phyloP scores from a whole-genome alignment of 177 flowering plant genomes.

The Tripterygium wilfordii region DNA sequence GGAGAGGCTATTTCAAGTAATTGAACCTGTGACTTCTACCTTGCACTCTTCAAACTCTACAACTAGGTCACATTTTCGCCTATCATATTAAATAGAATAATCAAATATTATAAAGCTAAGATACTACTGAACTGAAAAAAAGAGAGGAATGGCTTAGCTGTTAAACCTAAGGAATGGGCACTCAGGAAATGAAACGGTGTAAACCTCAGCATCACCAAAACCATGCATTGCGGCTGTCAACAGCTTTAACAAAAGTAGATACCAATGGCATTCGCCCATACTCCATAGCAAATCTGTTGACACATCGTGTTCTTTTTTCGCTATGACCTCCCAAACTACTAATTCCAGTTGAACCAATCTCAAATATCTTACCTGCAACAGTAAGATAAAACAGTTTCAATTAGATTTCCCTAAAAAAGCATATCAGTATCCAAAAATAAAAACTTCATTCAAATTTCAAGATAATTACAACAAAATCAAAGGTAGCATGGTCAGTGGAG shows the following conservation, averaged over 20 bases:
- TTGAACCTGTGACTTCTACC: too few species aligned
- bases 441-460: neutral
- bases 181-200: neutral
- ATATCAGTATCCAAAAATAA: neutral
- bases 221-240: constrained; percentile 33
- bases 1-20: too few species aligned
- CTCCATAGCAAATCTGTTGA: constrained; percentile 37
- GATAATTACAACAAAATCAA: too few species aligned
- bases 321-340: constrained; percentile 40
- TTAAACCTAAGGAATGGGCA: too few species aligned
- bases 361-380: constrained; percentile 45
- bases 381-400: neutral
- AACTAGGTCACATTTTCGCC: too few species aligned
- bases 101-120: too few species aligned
- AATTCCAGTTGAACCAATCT: constrained; percentile 46
- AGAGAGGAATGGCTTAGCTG: too few species aligned
- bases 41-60: too few species aligned
- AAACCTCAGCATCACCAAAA: constrained; percentile 29
- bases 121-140: too few species aligned
- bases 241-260: constrained; percentile 37
- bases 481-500: too few species aligned
- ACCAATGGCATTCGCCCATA: constrained; percentile 45
- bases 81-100: too few species aligned
- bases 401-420: neutral
- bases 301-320: constrained; percentile 31